These are phyloP conservation scores for Neopestalotiopsis rosae DNA, from an alignment of 2,329 filamentous ascomycete genomes.

Conservation along the genomic window DNA sequence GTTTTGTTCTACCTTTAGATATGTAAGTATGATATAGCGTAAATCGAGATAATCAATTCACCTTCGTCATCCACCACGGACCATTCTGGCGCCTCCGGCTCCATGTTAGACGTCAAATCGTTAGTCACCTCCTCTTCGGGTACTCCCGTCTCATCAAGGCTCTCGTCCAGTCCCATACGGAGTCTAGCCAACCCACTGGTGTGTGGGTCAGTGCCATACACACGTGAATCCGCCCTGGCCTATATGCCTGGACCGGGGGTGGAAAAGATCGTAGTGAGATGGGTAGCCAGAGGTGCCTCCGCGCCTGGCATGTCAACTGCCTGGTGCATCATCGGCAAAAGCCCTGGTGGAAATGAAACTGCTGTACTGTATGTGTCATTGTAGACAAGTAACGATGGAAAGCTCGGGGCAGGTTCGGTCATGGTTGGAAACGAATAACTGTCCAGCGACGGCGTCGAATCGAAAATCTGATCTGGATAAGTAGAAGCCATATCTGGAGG, in stretches of 20 bases:
- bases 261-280: background rate
- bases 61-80: background rate
- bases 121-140: no score
- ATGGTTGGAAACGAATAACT: no score
- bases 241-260: background rate
- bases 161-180: background rate
- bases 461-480: no score
- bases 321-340: background rate
- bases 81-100: background rate
- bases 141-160: no score
- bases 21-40: background rate
- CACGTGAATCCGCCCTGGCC: background rate
- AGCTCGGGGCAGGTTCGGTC: background rate
- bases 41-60: background rate
- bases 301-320: no score
- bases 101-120: background rate
- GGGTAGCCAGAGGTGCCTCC: background rate
- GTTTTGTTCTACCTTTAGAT: background rate
- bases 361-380: background rate
- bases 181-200: background rate
- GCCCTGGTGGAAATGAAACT: background rate
- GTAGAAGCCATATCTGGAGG: no score
- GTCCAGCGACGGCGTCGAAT: no score
- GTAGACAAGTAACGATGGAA: background rate
- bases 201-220: background rate